Evolutionary conservation across 495 filamentous ascomycete genomes (phyloP).

Genomic region (Penicillium egyptiacum): DNA sequence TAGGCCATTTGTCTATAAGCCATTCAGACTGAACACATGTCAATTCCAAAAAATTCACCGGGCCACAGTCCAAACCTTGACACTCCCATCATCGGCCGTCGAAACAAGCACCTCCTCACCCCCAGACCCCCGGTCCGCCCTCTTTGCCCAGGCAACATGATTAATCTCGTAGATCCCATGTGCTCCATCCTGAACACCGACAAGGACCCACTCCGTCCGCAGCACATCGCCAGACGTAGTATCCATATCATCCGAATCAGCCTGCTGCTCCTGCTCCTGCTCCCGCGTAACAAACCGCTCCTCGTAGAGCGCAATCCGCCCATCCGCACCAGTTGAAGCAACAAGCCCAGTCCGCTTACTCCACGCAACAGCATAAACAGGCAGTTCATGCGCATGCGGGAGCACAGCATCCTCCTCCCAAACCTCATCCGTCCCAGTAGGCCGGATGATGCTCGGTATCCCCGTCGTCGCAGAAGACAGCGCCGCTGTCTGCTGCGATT

Average conservation of each 20-base stretch:
- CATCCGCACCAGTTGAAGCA: slow-evolving; percentile 83
- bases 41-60: slow-evolving; percentile 19
- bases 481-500: slow-evolving; percentile 25
- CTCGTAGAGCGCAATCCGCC: slow-evolving; percentile 77
- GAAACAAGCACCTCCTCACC: slow-evolving; percentile 66
- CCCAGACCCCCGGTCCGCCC: slow-evolving; percentile 39
- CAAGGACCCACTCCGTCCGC: slow-evolving; percentile 63
- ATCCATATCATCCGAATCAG: slow-evolving; percentile 38
- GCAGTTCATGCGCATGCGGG: slow-evolving; percentile 71
- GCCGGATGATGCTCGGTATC: slow-evolving; percentile 80
- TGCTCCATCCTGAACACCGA: slow-evolving; percentile 63
- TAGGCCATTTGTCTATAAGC: neutral
- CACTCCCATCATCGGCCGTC: slow-evolving; percentile 77
- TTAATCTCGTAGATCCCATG: slow-evolving; percentile 95
- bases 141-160: slow-evolving; percentile 72
- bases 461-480: slow-evolving; percentile 35
- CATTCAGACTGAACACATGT: neutral
- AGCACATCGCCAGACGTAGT: slow-evolving; percentile 25
- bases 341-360: slow-evolving; percentile 70
- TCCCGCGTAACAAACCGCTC: slow-evolving; percentile 45
- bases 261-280: slow-evolving; percentile 11
- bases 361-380: slow-evolving; percentile 82
- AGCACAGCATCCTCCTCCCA: slow-evolving; percentile 75
- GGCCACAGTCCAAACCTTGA: slow-evolving; percentile 66
- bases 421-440: slow-evolving; percentile 66